Conservation (phyloP, 371 early-diverging fungal species). For the Dinochytrium kinnereticum region DNA sequence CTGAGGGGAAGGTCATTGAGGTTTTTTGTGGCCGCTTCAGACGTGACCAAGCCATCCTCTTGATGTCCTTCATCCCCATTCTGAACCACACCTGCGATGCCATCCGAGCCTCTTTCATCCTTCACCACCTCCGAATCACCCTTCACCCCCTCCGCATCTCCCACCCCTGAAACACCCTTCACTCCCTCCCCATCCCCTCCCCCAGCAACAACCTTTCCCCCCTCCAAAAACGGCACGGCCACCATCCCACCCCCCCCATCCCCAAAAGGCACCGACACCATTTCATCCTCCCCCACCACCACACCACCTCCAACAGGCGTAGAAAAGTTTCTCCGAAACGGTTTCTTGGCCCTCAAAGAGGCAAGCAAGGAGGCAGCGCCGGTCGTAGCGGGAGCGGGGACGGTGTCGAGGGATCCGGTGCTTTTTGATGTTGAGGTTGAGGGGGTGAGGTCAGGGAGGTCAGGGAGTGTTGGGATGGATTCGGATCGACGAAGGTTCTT, state of each 20-base stretch:
- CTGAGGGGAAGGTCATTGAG: not conserved
- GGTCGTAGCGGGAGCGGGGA: not conserved
- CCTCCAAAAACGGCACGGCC: not conserved
- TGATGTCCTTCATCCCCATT: not conserved
- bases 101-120: not conserved
- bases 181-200: not conserved
- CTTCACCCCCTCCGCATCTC: not conserved
- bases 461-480: too few species aligned
- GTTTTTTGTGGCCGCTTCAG: not conserved
- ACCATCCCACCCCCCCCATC: too few species aligned
- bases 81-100: not conserved
- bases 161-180: not conserved
- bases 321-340: not conserved
- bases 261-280: too few species aligned
- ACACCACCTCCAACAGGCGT: not conserved
- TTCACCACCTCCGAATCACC: not conserved
- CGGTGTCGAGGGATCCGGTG: not conserved
- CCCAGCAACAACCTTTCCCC: not conserved
- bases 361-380: not conserved
- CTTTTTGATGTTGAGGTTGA: too few species aligned
- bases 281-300: not conserved
- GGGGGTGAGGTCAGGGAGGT: too few species aligned
- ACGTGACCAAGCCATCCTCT: not conserved
- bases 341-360: not conserved
- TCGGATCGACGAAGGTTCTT: too few species aligned